phyloP scores from a whole-genome alignment of 768 basidiomycete genomes.

The Boletus sp. region DNA sequence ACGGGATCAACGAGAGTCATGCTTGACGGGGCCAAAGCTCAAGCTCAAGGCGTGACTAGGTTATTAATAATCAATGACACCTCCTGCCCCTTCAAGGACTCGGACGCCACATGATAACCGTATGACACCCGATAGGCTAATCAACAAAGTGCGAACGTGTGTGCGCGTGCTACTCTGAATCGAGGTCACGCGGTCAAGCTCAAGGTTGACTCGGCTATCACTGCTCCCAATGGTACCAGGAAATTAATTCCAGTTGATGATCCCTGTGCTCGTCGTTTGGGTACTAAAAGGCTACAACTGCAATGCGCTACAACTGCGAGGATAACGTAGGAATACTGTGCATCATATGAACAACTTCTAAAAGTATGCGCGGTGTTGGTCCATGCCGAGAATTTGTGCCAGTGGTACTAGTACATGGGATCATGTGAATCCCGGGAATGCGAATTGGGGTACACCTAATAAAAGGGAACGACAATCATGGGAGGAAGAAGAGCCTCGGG shows the following conservation, averaged over 20 bases:
- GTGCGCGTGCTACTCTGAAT: too few relatives aligned
- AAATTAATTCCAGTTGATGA: conserved; percentile 6
- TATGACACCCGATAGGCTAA: too few relatives aligned
- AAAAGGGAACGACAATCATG: conserved; percentile 2
- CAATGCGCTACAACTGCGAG: conserved; percentile 22
- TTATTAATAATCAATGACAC: too few relatives aligned
- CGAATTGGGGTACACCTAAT: conserved; percentile 16
- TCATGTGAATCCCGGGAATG: conserved; percentile 27
- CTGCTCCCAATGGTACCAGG: background rate
- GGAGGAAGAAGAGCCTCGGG: background rate
- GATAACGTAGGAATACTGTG: conserved; percentile 19
- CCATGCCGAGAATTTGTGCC: conserved; percentile 20
- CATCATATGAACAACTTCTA: conserved; percentile 7
- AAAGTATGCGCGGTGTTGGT: conserved; percentile 24
- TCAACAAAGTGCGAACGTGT: too few relatives aligned
- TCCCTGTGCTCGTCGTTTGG: conserved; percentile 4
- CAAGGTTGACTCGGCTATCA: too few relatives aligned
- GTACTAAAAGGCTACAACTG: conserved; percentile 15
- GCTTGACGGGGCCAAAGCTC: too few relatives aligned
- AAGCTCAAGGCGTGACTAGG: too few relatives aligned
- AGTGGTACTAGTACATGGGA: conserved; percentile 21
- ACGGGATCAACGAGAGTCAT: too few relatives aligned
- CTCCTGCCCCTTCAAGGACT: too few relatives aligned
- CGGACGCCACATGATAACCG: too few relatives aligned
- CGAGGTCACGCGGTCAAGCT: too few relatives aligned